Base-by-base conservation (phyloP, 2,329 filamentous ascomycete species). In the Aspergillus carbonarius region DNA sequence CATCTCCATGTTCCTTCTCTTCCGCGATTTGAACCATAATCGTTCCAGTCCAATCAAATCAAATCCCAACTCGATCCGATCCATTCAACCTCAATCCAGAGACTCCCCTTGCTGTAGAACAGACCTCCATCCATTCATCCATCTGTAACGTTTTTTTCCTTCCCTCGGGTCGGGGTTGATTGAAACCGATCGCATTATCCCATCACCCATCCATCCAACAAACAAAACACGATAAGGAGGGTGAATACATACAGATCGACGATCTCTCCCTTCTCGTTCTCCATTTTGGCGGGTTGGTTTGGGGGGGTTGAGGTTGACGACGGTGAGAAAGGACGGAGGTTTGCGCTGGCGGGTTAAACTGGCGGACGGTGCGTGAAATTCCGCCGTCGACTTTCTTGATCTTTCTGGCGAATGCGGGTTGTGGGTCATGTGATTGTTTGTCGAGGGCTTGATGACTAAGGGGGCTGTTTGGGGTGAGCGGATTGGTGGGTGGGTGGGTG, bases 221-320 rank as follows among this genome's bases (percentile, higher is more conserved):
- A 30, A 50, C 30, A 55, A 40, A 54, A 55, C 60, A 61, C 59
- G 48, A 61, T 50, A 48, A 40, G 55, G 46, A 55, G 56, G 61
- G 61, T 60, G 58, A 47, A 50, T 70, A 82, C 89, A 82, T 88
- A 96, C 92, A 96, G 92, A 85, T 98, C 93, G 82, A 98, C 95
- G 84, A 97, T 93, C 83, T 98, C 92, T 85, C 93, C 93, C 85
- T 92, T 92, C 86, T 98, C 95, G 92, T 99, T 99, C 88, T 99
- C 95, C 95, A 98, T 99, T 83, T 86, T 93, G 78, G 72, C 75
- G 75, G 73, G 72, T 74, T 74, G 66, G 73, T 72, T 74, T 74
- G 66, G 74, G 58, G 63, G 67, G 68, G 66, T 64, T 65, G 60
- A 64, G 65, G 74, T 74, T 69, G 70, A 70, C 71, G 71, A 73